Evolutionary conservation across 768 basidiomycete species (phyloP).

Genomic region (Inosperma sp.): DNA sequence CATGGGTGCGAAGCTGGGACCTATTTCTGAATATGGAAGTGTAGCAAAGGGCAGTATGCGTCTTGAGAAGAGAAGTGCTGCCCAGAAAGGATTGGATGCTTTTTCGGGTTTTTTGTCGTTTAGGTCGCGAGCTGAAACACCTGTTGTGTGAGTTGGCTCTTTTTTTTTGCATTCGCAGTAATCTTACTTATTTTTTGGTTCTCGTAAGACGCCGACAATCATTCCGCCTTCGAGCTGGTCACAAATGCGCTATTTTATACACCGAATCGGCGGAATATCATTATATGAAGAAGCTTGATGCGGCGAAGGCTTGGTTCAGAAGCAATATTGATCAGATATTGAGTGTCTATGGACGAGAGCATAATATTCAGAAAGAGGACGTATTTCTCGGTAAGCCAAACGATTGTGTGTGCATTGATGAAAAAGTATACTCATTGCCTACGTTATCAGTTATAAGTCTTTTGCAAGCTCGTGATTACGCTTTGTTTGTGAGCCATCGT

Average conservation of each 20-base stretch:
- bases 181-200: background rate
- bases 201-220: slow-evolving; percentile 14
- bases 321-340: slow-evolving; percentile 20
- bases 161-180: background rate
- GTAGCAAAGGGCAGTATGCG: slow-evolving; percentile 43
- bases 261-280: slow-evolving; percentile 24
- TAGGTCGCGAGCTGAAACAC: slow-evolving; percentile 19
- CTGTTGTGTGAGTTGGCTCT: slow-evolving; percentile 33
- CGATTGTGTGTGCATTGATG: slow-evolving; percentile 13
- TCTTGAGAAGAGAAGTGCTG: slow-evolving; percentile 52
- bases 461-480: slow-evolving; percentile 20
- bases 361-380: slow-evolving; percentile 23
- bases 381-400: slow-evolving; percentile 19
- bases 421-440: too few species aligned
- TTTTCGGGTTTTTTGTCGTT: slow-evolving; percentile 48
- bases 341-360: slow-evolving; percentile 17
- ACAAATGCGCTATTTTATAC: slow-evolving; percentile 21
- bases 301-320: slow-evolving; percentile 25
- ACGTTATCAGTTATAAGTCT: slow-evolving; percentile 10
- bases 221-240: slow-evolving; percentile 17
- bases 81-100: slow-evolving; percentile 55
- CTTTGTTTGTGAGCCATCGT: slow-evolving; percentile 21
- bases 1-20: slow-evolving; percentile 34
- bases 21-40: slow-evolving; percentile 60
- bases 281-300: slow-evolving; percentile 22